Percentiles rank a stretch among this genome's conserved stretches.
Conservation (phyloP, 805 yeast species). For the Yamadazyma sp. region DNA sequence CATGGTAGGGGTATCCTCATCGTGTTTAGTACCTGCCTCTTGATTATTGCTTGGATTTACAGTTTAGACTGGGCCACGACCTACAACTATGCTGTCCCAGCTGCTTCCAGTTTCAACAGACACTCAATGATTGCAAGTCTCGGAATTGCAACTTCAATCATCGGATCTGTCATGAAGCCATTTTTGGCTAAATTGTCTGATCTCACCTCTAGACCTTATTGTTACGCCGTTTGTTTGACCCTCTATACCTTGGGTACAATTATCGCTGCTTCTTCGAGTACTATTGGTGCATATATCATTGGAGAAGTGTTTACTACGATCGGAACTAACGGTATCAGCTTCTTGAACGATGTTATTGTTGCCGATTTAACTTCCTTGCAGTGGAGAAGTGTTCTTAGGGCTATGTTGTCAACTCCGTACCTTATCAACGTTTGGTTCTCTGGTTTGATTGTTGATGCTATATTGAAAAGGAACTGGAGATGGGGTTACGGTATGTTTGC, state of each 20-base stretch:
- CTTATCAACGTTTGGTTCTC: conserved; percentile 43
- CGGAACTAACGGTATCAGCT: conserved; percentile 23
- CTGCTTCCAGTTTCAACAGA: conserved; percentile 21
- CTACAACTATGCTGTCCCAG: conserved; percentile 33
- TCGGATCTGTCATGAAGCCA: conserved; percentile 24
- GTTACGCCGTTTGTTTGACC: conserved; percentile 19
- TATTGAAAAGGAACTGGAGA: conserved; percentile 44
- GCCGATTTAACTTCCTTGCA: conserved; percentile 26
- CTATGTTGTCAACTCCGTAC: conserved; percentile 37
- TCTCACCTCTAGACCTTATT: conserved; percentile 23
- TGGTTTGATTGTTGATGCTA: conserved; percentile 34
- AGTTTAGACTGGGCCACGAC: conserved; percentile 32
- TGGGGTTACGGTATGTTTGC: conserved; percentile 55
- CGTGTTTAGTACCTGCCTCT: conserved; percentile 17
- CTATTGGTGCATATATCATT: conserved; percentile 24
- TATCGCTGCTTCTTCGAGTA: conserved; percentile 21
- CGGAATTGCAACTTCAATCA: conserved; percentile 23
- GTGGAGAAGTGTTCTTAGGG: conserved; percentile 24
- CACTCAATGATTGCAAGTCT: conserved; percentile 25
- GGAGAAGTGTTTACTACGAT: conserved; percentile 23
- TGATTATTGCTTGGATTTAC: conserved; percentile 27
- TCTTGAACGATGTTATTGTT: conserved; percentile 18
- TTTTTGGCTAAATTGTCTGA: conserved; percentile 25
- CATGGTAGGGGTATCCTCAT: conserved; percentile 15
- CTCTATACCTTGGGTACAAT: conserved; percentile 24